Base-by-base conservation (phyloP, 805 yeast species). In the Wickerhamomyces tratensis region DNA sequence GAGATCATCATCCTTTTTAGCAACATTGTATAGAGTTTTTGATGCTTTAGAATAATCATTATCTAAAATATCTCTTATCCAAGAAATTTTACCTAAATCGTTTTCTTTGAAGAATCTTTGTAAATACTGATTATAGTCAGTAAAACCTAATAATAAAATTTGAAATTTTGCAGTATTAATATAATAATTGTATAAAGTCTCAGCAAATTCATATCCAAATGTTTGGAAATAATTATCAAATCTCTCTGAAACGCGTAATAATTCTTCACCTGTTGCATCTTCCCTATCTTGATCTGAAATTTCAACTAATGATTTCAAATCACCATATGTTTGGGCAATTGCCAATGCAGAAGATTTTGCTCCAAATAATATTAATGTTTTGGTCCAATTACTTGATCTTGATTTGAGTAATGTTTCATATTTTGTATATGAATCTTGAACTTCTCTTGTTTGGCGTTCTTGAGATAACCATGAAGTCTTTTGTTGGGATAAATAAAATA, bases 121-220 rank as follows among this genome's bases (percentile, higher is more conserved):
- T 41, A 86, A 59, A 48, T 63, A 72, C 2, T 59, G 57, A 27
- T 71, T 65, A 51, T 76, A 76, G 29, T 72, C 67, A 8, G 76
- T 73, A 55, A 81, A 82, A 13, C 72, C 76, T 11, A 73, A 62
- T 39, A 88, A 65, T 29, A 87, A 55, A 3, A 71, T 59, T 44
- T 73, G 71, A 30, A 76, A 62, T 46, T 79, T 73, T 33, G 75
- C 76, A 7, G 70, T 57, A 36, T 67, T 61, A 20, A 82, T 66
- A 50, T 78, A 82, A 56, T 74, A 74, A 20, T 67, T 66, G 57
- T 79, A 88, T 29, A 86, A 65, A 1, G 73, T 70, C 5, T 67
- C 54, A 0, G 94, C 94, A 67, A 88, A 88, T 4, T 61, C 67
- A 52, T 80, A 82, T 1, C 82, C 86, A 59, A 74, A 85, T 40